Conservation (phyloP, 768 basidiomycete genomes). For the Serendipita sp. region DNA sequence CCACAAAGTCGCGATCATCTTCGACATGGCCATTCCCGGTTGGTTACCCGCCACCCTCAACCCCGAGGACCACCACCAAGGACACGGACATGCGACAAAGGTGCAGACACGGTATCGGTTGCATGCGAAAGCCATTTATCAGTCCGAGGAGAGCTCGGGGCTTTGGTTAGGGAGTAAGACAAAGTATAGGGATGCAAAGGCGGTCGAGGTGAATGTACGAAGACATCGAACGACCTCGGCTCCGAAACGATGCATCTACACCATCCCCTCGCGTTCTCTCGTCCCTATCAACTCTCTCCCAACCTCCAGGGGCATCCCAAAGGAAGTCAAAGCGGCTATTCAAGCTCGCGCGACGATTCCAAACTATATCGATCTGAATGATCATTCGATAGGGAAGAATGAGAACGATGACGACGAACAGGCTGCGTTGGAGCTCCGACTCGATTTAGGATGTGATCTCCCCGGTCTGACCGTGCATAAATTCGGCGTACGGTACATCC, state of each 20-base stretch:
- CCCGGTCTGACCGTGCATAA: background rate
- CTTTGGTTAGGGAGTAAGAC: background rate
- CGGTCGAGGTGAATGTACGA: background rate
- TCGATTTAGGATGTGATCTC: background rate
- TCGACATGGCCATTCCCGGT: constrained; percentile 74
- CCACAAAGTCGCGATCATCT: constrained; percentile 55
- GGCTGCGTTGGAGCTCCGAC: no score
- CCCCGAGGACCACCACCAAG: background rate
- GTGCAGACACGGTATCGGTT: background rate
- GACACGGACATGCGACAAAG: background rate
- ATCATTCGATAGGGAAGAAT: background rate
- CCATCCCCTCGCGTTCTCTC: background rate
- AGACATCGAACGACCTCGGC: background rate
- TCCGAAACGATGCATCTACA: background rate
- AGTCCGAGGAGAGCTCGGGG: background rate
- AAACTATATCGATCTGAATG: background rate
- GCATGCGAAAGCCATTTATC: background rate
- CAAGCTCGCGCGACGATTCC: background rate
- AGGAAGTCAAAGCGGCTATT: background rate
- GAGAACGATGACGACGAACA: no score
- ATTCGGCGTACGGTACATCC: background rate
- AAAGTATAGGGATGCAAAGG: background rate
- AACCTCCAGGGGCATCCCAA: background rate
- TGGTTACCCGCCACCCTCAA: constrained; percentile 49
- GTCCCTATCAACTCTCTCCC: background rate